A percentile compares a stretch with the other conserved stretches of the same genome.
phyloP scores from a whole-genome alignment of 2,329 filamentous ascomycete genomes.

The Apiospora kogelbergensis region DNA sequence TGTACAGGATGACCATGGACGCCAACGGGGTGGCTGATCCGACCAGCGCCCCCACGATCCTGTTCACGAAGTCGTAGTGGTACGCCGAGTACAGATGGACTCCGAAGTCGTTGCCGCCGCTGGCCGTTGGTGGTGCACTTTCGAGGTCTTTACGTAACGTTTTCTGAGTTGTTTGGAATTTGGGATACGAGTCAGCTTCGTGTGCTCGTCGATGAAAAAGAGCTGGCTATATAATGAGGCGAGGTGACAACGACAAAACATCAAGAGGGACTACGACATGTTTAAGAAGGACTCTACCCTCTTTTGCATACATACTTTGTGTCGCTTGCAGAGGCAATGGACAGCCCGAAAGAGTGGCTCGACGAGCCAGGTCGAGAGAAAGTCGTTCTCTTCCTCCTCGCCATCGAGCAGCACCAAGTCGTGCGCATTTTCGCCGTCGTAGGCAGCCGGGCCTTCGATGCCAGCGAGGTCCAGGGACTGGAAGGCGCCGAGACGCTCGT shows the following conservation, averaged over 20 bases:
- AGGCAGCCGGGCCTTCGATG: slow-evolving; percentile 7
- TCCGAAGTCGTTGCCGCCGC: background rate
- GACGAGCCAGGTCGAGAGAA: slow-evolving; percentile 5
- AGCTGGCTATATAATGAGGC: background rate
- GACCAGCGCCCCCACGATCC: slow-evolving; percentile 9
- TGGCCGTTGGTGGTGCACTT: background rate
- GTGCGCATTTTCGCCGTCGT: background rate
- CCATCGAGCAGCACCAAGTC: slow-evolving; percentile 11
- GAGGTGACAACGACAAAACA: too few species aligned
- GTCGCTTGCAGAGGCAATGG: slow-evolving; percentile 5
- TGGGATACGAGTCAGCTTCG: background rate
- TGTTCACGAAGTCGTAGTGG: slow-evolving; percentile 8
- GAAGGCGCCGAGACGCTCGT: slow-evolving; percentile 9
- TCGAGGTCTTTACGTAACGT: slow-evolving; percentile 6
- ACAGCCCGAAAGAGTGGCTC: background rate
- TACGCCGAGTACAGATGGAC: background rate
- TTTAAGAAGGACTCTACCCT: too few species aligned
- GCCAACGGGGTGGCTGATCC: background rate
- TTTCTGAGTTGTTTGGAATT: background rate
- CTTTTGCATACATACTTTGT: background rate
- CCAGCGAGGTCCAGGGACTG: slow-evolving; percentile 12
- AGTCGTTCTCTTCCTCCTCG: slow-evolving; percentile 12
- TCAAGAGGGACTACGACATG: too few species aligned
- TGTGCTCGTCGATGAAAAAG: background rate
- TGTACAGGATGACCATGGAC: slow-evolving; percentile 13